phyloP scores from a whole-genome alignment of 345 rosid species.

The Boechera retrofracta region DNA sequence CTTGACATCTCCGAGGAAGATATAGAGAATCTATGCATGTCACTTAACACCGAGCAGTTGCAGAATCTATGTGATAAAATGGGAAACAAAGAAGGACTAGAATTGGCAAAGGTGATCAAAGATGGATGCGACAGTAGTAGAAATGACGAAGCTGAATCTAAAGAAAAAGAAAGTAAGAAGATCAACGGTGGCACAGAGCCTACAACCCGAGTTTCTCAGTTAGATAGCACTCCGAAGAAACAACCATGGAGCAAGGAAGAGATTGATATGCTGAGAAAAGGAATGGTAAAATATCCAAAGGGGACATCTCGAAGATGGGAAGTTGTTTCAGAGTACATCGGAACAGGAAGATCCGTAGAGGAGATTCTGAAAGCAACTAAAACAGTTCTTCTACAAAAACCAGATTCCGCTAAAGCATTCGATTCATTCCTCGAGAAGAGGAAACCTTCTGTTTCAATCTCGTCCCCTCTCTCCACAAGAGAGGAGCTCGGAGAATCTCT shows the following conservation, averaged over 20 bases:
- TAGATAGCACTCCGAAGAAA: slow-evolving; percentile 58
- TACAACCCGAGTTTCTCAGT: slow-evolving; percentile 43
- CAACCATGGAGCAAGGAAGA: slow-evolving; percentile 92
- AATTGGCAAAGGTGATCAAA: slow-evolving; percentile 64
- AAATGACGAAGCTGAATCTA: slow-evolving; percentile 46
- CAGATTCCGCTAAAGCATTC: slow-evolving; percentile 86
- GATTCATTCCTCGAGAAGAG: slow-evolving; percentile 97
- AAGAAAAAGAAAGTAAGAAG: slow-evolving; percentile 55
- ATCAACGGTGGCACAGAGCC: slow-evolving; percentile 50
- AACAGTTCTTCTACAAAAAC: slow-evolving; percentile 96
- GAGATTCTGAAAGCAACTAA: slow-evolving; percentile 95
- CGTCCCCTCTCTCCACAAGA: slow-evolving; percentile 89
- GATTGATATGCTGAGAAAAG: slow-evolving; percentile 92
- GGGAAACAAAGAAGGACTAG: slow-evolving; percentile 66
- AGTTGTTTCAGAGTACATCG: slow-evolving; percentile 91
- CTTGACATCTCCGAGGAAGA: slow-evolving; percentile 67
- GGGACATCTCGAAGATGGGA: slow-evolving; percentile 99
- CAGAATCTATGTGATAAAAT: slow-evolving; percentile 75
- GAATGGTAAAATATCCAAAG: slow-evolving; percentile 84
- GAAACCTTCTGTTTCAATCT: slow-evolving; percentile 72
- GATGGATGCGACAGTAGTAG: slow-evolving; percentile 52
- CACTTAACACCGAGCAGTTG: slow-evolving; percentile 69
- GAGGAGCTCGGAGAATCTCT: slow-evolving; percentile 61
- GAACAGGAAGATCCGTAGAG: slow-evolving; percentile 92
- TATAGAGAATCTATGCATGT: slow-evolving; percentile 83